phyloP scores from a whole-genome alignment of 805 yeast genomes.

The Brettanomyces naardenensis region DNA sequence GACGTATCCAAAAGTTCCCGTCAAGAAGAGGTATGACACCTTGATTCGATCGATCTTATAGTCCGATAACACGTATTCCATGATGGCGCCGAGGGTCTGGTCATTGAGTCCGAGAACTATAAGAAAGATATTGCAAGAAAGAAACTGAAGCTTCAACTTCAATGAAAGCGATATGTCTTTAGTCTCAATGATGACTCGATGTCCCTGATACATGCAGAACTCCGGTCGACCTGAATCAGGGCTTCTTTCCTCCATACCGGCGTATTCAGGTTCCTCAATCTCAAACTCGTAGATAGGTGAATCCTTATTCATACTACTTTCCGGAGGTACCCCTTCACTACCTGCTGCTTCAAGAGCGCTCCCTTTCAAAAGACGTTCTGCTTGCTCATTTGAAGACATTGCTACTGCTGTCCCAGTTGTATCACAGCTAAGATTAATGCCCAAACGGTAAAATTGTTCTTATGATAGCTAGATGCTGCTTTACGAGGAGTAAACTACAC shows the following conservation, averaged over 20 bases:
- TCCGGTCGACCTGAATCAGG: neutral
- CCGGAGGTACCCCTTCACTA: no score
- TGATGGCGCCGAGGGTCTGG: slow-evolving; percentile 52
- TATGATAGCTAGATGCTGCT: no score
- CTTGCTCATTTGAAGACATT: no score
- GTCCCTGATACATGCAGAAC: slow-evolving; percentile 12
- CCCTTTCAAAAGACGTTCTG: no score
- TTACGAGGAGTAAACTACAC: no score
- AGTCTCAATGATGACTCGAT: slow-evolving; percentile 27
- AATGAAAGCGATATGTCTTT: slow-evolving; percentile 30
- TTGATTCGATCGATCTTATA: slow-evolving; percentile 41
- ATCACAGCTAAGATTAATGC: no score
- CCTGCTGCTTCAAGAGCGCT: no score
- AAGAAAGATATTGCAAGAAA: slow-evolving; percentile 31
- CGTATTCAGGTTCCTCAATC: slow-evolving; percentile 5
- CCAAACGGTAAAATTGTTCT: no score
- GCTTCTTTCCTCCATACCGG: neutral
- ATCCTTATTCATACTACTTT: neutral
- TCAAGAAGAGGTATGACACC: slow-evolving; percentile 42
- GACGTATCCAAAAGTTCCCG: slow-evolving; percentile 49
- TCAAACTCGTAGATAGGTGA: slow-evolving; percentile 3
- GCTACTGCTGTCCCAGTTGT: no score
- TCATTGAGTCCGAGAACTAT: slow-evolving; percentile 48
- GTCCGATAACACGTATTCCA: slow-evolving; percentile 41
- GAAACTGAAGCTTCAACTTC: slow-evolving; percentile 35